phyloP scores from a whole-genome alignment of 495 filamentous ascomycete genomes.

The Cercophora newfieldiana region DNA sequence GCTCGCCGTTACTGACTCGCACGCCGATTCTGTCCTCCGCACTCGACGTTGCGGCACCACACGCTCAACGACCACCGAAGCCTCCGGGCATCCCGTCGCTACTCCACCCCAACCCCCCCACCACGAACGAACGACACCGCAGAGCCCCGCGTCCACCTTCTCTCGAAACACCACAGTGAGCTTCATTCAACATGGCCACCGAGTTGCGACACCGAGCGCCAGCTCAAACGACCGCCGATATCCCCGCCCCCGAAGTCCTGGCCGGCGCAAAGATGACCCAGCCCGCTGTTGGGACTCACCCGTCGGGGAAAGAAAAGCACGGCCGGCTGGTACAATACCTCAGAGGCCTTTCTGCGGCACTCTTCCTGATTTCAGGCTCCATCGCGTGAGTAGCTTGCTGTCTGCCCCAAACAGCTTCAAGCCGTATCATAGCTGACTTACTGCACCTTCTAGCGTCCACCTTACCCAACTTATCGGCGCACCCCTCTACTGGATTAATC shows the following conservation, averaged over 20 bases:
- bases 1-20: not conserved
- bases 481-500: slow-evolving; percentile 68
- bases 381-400: slow-evolving; percentile 38
- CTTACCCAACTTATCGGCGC: slow-evolving; percentile 65
- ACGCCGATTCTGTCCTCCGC: not conserved
- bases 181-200: slow-evolving; percentile 21
- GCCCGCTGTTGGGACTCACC: slow-evolving; percentile 42
- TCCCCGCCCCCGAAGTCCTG: slow-evolving; percentile 23
- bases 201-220: slow-evolving; percentile 26
- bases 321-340: slow-evolving; percentile 63
- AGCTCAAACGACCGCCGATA: slow-evolving; percentile 13
- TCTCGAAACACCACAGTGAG: not conserved
- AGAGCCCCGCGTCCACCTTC: not conserved
- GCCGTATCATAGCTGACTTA: slow-evolving; percentile 7
- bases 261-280: slow-evolving; percentile 21
- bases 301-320: slow-evolving; percentile 68
- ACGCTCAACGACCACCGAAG: not conserved
- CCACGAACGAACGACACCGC: not conserved
- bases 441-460: slow-evolving; percentile 50
- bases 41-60: not conserved
- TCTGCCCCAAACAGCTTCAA: slow-evolving; percentile 10
- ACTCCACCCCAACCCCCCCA: not conserved
- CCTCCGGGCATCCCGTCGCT: not conserved
- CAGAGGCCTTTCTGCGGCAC: slow-evolving; percentile 60
- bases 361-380: slow-evolving; percentile 65